Base-by-base conservation (phyloP, 495 filamentous ascomycete genomes). In the Cercophora sp. region DNA sequence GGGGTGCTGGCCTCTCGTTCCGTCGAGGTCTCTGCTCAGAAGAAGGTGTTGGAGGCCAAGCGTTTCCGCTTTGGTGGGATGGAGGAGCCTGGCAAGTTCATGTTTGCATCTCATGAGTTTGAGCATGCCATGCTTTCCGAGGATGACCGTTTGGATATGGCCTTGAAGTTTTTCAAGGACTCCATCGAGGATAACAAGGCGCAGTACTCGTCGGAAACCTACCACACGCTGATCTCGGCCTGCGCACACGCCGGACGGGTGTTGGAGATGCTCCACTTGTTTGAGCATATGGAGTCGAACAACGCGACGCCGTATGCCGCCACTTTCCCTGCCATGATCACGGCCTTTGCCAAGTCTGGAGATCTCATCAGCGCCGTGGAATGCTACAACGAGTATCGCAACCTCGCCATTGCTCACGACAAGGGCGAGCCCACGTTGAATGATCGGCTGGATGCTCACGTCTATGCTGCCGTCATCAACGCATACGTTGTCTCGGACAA, bases 331-430 rank as follows among this genome's bases (percentile, higher is more conserved):
- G 78, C 83, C 11, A 95, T 98, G 88, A 97, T 98, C 61, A 81
- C 87, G 32, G 90, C 89, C 0, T 97, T 96, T 62, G 90, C 87
- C 37, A 79, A 79, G 24, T 78, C 77, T 4, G 85, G 89, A 13
- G 89, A 98, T 60, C 75, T 97, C 31, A 74, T 77, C 60, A 92
- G 87, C 56, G 94, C 89, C n/a, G 85, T 96, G 9, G 93, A 97
- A 61, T 89, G 88, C 71, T 96, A 95, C 71, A 88, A 94, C 57
- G 89, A 91, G 68, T 98, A 97, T 76, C 89, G 87, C 62, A 75
- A 78, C 9, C 77, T 96, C 13, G 92, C 89, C 23, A 80, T 93
- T 54, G 84, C 83, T 23, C 79, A 93, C 59, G 87, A 96, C 68
- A 79, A 79, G 29, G 90, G 90, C 22, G 78, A 85, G 37, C 76